Conservation (phyloP, 108 stramenopile genomes). For the Skeletonema potamos region DNA sequence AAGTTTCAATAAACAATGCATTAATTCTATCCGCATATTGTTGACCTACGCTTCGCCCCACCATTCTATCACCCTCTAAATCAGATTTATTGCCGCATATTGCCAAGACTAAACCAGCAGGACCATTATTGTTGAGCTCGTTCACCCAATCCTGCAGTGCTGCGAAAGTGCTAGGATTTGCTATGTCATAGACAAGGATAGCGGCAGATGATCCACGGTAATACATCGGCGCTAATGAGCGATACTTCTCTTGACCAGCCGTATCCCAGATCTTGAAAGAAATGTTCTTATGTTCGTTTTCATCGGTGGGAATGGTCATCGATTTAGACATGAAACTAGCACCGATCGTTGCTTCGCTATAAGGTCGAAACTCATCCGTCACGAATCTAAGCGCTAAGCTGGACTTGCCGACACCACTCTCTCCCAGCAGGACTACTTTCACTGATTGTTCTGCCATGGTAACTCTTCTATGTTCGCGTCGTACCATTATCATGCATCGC, state of each 20-base stretch:
- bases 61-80: constrained; percentile 32
- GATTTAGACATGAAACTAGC: constrained; percentile 59
- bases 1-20: constrained; percentile 68
- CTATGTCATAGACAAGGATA: constrained; percentile 61
- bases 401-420: constrained; percentile 61
- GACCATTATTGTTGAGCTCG: constrained; percentile 37
- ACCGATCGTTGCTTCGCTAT: constrained; percentile 60
- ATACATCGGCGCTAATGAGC: constrained; percentile 85
- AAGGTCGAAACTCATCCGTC: constrained; percentile 53
- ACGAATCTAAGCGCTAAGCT: constrained; percentile 56
- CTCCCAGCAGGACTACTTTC: constrained; percentile 62
- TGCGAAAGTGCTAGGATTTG: constrained; percentile 33
- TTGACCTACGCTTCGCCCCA: constrained; percentile 33
- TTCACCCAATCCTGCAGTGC: constrained; percentile 39
- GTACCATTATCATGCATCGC: too few species aligned
- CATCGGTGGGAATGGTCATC: constrained; percentile 4
- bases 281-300: constrained; percentile 11
- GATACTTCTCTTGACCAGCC: constrained; percentile 90
- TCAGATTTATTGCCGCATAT: constrained; percentile 59
- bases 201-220: constrained; percentile 53
- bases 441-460: constrained; percentile 18
- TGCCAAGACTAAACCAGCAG: constrained; percentile 37
- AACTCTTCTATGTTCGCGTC: too few species aligned
- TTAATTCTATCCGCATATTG: constrained; percentile 55
- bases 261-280: constrained; percentile 87